These are phyloP conservation scores for Dothistroma septosporum DNA, from an alignment of 2,329 filamentous ascomycete species.

Conservation along the genomic window DNA sequence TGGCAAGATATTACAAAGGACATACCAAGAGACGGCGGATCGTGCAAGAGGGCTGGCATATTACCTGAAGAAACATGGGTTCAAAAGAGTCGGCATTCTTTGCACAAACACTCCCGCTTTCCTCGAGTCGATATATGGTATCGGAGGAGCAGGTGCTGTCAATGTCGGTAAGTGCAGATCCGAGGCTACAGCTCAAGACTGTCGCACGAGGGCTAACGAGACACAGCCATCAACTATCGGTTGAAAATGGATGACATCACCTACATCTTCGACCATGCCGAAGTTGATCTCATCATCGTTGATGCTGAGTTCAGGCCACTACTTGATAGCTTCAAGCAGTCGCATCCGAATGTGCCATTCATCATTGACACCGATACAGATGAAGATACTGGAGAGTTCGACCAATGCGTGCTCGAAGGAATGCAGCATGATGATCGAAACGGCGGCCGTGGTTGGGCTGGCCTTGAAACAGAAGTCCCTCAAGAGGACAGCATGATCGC, in stretches of 20 bases:
- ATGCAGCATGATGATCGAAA: constrained; percentile 64
- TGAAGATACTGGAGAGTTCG: constrained; percentile 72
- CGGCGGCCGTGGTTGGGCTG: constrained; percentile 70
- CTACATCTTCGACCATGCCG: constrained; percentile 85
- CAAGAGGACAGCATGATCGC: constrained; percentile 80
- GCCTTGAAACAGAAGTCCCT: constrained; percentile 63
- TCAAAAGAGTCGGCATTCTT: constrained; percentile 76
- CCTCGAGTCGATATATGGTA: constrained; percentile 82
- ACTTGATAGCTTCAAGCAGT: constrained; percentile 61
- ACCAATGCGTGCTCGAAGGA: constrained; percentile 78
- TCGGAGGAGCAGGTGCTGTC: constrained; percentile 74
- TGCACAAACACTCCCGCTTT: constrained; percentile 93
- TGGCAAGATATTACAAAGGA: constrained; percentile 66
- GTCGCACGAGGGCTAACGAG: background rate
- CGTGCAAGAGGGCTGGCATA: constrained; percentile 84
- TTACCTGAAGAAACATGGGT: constrained; percentile 70
- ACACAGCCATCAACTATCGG: constrained; percentile 60
- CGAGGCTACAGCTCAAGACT: background rate
- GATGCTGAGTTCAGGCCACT: constrained; percentile 74
- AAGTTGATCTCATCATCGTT: constrained; percentile 81
- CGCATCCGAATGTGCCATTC: constrained; percentile 61
- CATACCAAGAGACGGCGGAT: constrained; percentile 78
- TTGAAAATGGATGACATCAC: constrained; percentile 79
- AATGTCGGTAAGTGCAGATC: constrained; percentile 55
- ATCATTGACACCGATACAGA: constrained; percentile 85